These are phyloP conservation scores for Tolypocladium tundrense DNA, from an alignment of 2,329 filamentous ascomycete genomes.

Conservation along the genomic window DNA sequence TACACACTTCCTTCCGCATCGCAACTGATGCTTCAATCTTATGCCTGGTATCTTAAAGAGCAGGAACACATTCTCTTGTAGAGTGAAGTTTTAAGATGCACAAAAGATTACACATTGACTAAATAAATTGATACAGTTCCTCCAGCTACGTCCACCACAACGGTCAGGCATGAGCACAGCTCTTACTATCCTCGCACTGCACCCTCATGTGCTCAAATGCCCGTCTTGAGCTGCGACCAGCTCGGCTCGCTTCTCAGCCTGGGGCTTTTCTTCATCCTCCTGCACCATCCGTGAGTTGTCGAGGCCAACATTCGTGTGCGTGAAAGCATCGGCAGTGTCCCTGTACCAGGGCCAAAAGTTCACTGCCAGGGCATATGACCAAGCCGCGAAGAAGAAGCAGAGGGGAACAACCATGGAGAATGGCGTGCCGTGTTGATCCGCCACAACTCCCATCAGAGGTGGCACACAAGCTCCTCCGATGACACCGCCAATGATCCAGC, in stretches of 20 bases:
- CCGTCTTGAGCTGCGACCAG: not conserved
- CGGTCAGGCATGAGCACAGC: not conserved
- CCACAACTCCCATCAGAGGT: conserved; percentile 57
- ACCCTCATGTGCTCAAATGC: not conserved
- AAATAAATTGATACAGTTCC: no score
- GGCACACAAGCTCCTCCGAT: conserved; percentile 65
- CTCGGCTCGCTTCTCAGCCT: not conserved
- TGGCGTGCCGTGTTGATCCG: conserved; percentile 50
- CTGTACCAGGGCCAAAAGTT: conserved; percentile 57
- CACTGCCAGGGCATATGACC: conserved; percentile 46
- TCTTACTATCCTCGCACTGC: not conserved
- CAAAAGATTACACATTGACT: no score
- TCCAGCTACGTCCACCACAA: not conserved
- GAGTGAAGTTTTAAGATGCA: no score
- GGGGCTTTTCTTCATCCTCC: not conserved
- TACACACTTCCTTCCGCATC: no score
- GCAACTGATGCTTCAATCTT: no score
- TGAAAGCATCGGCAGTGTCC: not conserved
- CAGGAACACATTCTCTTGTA: no score
- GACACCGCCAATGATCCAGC: conserved; percentile 59
- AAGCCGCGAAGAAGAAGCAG: conserved; percentile 45
- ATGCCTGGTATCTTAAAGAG: no score
- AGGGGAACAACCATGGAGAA: conserved; percentile 59
- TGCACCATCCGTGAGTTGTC: not conserved
- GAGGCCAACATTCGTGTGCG: not conserved